Evolutionary conservation across 1,284 basidiomycete genomes (phyloP), one percentile per base, ranked within the genome.

Genomic region (Inonotus obliquus): DNA sequence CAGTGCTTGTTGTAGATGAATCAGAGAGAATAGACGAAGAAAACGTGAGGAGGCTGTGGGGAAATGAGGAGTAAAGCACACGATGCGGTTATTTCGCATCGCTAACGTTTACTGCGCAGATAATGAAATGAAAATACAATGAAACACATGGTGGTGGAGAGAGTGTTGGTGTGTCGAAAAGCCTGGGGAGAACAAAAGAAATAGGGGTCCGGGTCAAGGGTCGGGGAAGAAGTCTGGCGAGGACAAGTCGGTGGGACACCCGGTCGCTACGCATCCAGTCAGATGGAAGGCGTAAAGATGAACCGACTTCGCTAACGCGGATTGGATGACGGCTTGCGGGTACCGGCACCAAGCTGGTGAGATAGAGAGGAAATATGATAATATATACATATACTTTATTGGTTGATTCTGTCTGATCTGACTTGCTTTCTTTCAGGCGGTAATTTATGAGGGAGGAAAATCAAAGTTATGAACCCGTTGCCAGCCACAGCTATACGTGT

Each of bases 361-460:
- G 45, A 25, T 25, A 38, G 17, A 21, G 25, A 49, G 21, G 27
- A 51, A 58, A 57, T 51, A 58, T 11, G 56, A 29, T 23, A 45
- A 58, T 58, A 58, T 58, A 58, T 58, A 58, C 45, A 49, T 29
- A 58, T 58, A 58, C 56, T 49, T 58, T 58, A 58, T 37, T 58
- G 56, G 41, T 41, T 23, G 27, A 25, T 39, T 25, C 35, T 25
- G 56, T 35, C 10, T 49, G 56, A 9, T 37, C 19, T 13, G 23
- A 21, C 45, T 9, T 32, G 32, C 32, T 32, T 32, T 32, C 32
- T 32, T 4, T 4, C 32, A 32, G 32, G 27, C 47, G 29, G 14
- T 7, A n/a, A 27, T 17, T 7, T 9, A 51, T 51, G 49, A 21
- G 49, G 25, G 17, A 35, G n/a, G 45, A 48, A 45, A 49, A 32